phyloP scores from a whole-genome alignment of 169 alveolate genomes.

The Perkinsus chesapeaki region DNA sequence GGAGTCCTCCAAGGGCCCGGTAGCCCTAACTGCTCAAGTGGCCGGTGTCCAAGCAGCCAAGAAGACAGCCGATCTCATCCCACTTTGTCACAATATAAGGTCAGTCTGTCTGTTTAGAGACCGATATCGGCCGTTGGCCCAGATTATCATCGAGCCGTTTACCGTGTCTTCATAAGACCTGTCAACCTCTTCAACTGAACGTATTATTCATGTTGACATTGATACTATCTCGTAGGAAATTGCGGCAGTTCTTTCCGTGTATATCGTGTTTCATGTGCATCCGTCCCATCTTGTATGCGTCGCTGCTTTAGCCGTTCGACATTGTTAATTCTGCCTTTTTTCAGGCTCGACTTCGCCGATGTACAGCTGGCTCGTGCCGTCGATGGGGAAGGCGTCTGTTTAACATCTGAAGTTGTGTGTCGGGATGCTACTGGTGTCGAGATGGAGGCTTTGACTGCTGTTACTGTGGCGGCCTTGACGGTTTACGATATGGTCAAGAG shows the following conservation, averaged over 20 bases:
- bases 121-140: background rate
- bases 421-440: conserved; percentile 46
- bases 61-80: conserved; percentile 36
- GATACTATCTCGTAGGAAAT: background rate
- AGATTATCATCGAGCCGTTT: background rate
- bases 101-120: conserved; percentile 6
- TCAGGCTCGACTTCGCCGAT: background rate
- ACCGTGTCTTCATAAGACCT: background rate
- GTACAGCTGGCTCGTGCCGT: conserved; percentile 1
- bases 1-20: background rate
- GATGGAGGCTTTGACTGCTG: conserved; percentile 54
- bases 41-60: conserved; percentile 53
- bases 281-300: no score
- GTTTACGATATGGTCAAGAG: conserved; percentile 53
- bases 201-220: background rate
- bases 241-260: no score
- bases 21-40: conserved; percentile 27
- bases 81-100: conserved; percentile 40
- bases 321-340: background rate
- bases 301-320: no score
- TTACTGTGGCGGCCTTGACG: conserved; percentile 42
- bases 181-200: background rate
- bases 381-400: background rate
- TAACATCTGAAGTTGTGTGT: conserved; percentile 5
- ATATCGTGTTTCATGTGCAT: no score